Conservation (phyloP, 192 early-diverging fungal species). For the Linderina pennispora region DNA sequence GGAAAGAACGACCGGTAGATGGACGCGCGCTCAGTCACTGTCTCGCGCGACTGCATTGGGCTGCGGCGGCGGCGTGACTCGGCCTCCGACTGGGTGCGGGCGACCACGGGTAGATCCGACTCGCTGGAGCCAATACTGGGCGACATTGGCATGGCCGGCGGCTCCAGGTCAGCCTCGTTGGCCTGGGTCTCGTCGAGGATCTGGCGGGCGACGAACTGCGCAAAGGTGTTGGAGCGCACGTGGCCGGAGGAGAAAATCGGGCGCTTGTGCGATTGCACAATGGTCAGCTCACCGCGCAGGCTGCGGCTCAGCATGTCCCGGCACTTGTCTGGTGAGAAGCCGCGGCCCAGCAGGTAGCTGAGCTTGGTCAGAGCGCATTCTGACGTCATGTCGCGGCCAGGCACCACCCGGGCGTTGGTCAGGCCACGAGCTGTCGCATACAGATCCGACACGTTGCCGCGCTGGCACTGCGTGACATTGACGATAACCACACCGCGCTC, state of each 20-base stretch:
- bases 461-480: slow-evolving; percentile 84
- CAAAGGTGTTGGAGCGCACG: slow-evolving; percentile 34
- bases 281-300: slow-evolving; percentile 90
- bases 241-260: slow-evolving; percentile 34
- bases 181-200: slow-evolving; percentile 41
- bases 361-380: slow-evolving; percentile 96
- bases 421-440: slow-evolving; percentile 90
- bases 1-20: slow-evolving; percentile 77
- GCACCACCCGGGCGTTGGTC: slow-evolving; percentile 70
- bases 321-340: slow-evolving; percentile 57
- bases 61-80: background rate
- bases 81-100: background rate
- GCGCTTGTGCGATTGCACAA: slow-evolving; percentile 32
- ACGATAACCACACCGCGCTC: slow-evolving; percentile 94
- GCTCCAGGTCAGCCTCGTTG: slow-evolving; percentile 34
- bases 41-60: slow-evolving; percentile 18
- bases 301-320: slow-evolving; percentile 76
- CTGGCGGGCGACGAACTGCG: slow-evolving; percentile 44
- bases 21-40: slow-evolving; percentile 52
- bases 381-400: slow-evolving; percentile 92
- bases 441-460: slow-evolving; percentile 80
- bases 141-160: background rate
- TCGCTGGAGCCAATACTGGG: too few species aligned
- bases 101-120: too few species aligned
- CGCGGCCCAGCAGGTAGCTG: slow-evolving; percentile 80